These are phyloP conservation scores for Gossypium trilobum DNA, from an alignment of 441 rosid genomes.

Conservation along the genomic window DNA sequence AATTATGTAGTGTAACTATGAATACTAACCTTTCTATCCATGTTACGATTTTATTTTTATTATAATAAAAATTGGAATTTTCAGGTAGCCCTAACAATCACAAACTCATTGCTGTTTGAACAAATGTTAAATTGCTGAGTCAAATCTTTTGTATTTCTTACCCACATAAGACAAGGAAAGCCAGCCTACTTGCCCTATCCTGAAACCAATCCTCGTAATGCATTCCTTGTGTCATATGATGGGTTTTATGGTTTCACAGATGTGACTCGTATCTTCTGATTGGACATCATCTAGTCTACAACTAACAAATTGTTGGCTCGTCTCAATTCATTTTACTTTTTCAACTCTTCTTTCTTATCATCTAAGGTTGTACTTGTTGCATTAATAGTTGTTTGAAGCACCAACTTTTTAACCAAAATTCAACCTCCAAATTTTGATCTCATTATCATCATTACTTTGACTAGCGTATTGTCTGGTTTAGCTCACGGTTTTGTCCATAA, in stretches of 20 bases:
- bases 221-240: background rate
- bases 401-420: background rate
- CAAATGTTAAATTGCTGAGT: background rate
- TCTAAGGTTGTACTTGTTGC: conserved; percentile 16
- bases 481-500: too few species aligned
- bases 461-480: too few species aligned
- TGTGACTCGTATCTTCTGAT: background rate
- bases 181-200: conserved; percentile 13
- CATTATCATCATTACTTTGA: background rate
- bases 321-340: background rate
- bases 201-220: background rate
- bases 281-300: conserved; percentile 14
- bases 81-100: background rate
- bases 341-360: conserved; percentile 6
- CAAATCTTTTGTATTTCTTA: background rate
- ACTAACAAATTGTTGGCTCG: conserved; percentile 13
- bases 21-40: background rate
- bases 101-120: conserved; percentile 16
- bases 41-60: background rate
- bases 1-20: background rate
- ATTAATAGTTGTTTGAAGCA: background rate
- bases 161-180: conserved; percentile 16
- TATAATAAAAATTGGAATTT: background rate
- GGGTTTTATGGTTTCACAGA: background rate
- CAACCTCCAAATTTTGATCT: background rate